phyloP scores from a whole-genome alignment of 306 rosid species.

The Malus fusca region DNA sequence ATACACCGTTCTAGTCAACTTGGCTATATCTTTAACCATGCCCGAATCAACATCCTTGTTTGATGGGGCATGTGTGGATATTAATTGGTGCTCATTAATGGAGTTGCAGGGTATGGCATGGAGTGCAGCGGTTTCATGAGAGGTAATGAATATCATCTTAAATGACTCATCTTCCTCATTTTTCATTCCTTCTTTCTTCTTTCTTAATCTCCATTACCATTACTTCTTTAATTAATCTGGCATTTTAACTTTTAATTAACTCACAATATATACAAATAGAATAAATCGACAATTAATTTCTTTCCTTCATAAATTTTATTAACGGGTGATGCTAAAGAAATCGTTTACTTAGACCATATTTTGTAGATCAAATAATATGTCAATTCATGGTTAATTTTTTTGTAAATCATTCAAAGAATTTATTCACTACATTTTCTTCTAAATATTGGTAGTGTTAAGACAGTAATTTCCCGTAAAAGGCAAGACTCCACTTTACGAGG shows the following conservation, averaged over 20 bases:
- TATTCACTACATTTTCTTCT: too few species aligned
- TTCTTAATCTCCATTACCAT: not conserved
- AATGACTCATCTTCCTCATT: not conserved
- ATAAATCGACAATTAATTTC: too few species aligned
- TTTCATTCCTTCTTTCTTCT: not conserved
- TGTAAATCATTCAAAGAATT: too few species aligned
- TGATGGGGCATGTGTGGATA: not conserved
- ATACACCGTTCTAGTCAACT: too few species aligned
- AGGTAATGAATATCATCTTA: slow-evolving; percentile 55
- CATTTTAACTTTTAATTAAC: not conserved
- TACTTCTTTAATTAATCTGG: not conserved
- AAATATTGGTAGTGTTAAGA: not conserved
- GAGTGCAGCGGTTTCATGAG: slow-evolving; percentile 93
- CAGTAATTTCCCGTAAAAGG: not conserved
- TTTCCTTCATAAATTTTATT: too few species aligned
- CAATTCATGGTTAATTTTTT: too few species aligned
- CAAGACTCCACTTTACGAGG: rapidly evolving
- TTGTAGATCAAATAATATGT: too few species aligned
- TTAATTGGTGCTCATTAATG: slow-evolving; percentile 13
- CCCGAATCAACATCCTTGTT: not conserved
- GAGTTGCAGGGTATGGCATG: slow-evolving; percentile 82
- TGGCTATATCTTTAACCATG: too few species aligned
- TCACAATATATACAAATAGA: not conserved
- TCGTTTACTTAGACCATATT: too few species aligned
- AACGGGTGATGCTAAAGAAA: too few species aligned